phyloP scores from a whole-genome alignment of 2,329 filamentous ascomycete species.

The Aspergillus candidus region DNA sequence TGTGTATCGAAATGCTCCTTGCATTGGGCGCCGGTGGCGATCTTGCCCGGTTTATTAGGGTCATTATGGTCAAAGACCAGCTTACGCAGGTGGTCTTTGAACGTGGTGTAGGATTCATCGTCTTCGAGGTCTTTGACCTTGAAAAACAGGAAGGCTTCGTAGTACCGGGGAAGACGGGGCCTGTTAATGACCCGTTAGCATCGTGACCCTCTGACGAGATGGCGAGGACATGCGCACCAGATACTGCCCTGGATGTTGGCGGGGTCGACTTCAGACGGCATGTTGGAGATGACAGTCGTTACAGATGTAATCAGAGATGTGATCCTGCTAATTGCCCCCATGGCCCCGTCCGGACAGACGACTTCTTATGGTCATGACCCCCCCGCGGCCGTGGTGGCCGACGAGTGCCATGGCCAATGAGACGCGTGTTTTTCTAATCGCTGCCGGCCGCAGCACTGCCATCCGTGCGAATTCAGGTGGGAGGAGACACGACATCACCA shows the following conservation, averaged over 20 bases:
- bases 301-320: no score
- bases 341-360: no score
- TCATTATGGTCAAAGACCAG: not conserved
- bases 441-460: no score
- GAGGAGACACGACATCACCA: no score
- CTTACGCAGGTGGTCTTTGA: conserved; percentile 7
- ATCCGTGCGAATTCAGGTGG: no score
- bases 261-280: conserved; percentile 5
- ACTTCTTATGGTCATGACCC: no score
- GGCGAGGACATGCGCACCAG: not conserved
- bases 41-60: not conserved
- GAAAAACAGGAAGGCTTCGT: conserved; percentile 15
- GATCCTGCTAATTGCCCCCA: no score
- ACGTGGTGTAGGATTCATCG: not conserved
- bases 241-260: conserved; percentile 11
- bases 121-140: conserved; percentile 8
- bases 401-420: no score
- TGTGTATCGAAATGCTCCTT: conserved; percentile 2
- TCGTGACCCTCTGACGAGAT: no score
- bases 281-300: not conserved
- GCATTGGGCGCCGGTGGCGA: conserved; percentile 14
- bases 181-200: no score
- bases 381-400: no score
- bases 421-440: no score
- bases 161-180: conserved; percentile 8